Evolutionary conservation across 345 rosid species (phyloP), one percentile per base, ranked within the genome.

Genomic region (Triadica sebifera): DNA sequence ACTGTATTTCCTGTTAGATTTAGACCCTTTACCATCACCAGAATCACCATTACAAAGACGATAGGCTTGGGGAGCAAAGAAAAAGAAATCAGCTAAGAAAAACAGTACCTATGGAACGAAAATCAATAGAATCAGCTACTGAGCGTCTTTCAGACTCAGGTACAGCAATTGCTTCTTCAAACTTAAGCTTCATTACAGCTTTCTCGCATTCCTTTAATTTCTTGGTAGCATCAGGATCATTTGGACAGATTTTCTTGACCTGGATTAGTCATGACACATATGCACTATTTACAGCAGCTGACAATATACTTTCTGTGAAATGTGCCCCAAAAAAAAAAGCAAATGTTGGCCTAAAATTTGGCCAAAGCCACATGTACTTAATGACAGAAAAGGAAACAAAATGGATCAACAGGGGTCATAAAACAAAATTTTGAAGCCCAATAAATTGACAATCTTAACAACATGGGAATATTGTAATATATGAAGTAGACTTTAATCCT

Each of bases 241-340:
- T n/a, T n/a, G n/a, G n/a, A n/a, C n/a, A n/a, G n/a, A n/a, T n/a
- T n/a, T n/a, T n/a, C n/a, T n/a, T n/a, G n/a, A n/a, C n/a, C n/a
- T n/a, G n/a, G n/a, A n/a, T n/a, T n/a, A n/a, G n/a, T n/a, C n/a
- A n/a, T n/a, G n/a, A n/a, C n/a, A 49, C 20, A 71, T 75, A 49
- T 74, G 61, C 29, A 52, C 37, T 37, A 39, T 38, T 16, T n/a
- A 78, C 37, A 51, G 41, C 63, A 70, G 12, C 24, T 19, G 17
- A 50, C n/a, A 51, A 12, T 17, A 63, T 19, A 12, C 8, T 49
- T 47, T 47, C 37, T 13, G 29, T 3, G 22, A 47, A 67, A 34
- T 29, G 39, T 8, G 15, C 34, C 34, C 55, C n/a, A 66, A 66
- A 46, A 29, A 29, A 2, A 29, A 29, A 29, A 29, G 34, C 2